A percentile compares a stretch with the other conserved stretches of the same genome.
Conservation (phyloP, 2,329 filamentous ascomycete species). For the Alternaria atra region DNA sequence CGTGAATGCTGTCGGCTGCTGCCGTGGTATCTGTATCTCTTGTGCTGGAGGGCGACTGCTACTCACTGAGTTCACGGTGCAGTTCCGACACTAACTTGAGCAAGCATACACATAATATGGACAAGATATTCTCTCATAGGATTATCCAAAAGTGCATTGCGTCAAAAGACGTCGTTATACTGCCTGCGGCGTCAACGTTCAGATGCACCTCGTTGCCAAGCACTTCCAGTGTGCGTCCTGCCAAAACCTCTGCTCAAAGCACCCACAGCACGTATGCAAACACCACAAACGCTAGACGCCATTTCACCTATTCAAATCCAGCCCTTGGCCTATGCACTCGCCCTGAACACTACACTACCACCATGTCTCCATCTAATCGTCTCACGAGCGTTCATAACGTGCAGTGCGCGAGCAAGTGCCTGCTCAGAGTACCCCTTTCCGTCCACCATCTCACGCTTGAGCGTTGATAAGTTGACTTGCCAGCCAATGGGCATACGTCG, state of each 20-base stretch:
- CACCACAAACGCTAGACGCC: conserved; percentile 6
- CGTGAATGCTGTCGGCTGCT: background rate
- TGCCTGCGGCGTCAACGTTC: background rate
- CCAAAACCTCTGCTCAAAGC: background rate
- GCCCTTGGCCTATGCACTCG: conserved; percentile 19
- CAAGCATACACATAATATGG: background rate
- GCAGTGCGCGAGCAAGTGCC: conserved; percentile 81
- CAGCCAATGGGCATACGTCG: conserved; percentile 91
- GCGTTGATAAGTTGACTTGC: conserved; percentile 87
- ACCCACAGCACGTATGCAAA: background rate
- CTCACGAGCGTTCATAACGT: conserved; percentile 86
- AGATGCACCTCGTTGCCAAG: background rate
- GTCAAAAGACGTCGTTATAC: background rate
- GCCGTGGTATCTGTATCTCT: background rate
- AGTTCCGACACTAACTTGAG: background rate
- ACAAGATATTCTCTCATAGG: too few relatives aligned
- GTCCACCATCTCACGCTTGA: conserved; percentile 91
- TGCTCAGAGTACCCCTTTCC: conserved; percentile 90
- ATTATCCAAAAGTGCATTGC: background rate
- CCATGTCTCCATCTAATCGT: conserved; percentile 84
- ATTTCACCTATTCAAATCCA: background rate
- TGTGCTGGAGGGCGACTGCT: background rate
- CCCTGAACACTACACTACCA: conserved; percentile 33
- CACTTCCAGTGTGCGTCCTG: background rate
- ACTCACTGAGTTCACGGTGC: background rate